Conservation (phyloP, 1,284 basidiomycete genomes). For the Xerocomus alliaceus region DNA sequence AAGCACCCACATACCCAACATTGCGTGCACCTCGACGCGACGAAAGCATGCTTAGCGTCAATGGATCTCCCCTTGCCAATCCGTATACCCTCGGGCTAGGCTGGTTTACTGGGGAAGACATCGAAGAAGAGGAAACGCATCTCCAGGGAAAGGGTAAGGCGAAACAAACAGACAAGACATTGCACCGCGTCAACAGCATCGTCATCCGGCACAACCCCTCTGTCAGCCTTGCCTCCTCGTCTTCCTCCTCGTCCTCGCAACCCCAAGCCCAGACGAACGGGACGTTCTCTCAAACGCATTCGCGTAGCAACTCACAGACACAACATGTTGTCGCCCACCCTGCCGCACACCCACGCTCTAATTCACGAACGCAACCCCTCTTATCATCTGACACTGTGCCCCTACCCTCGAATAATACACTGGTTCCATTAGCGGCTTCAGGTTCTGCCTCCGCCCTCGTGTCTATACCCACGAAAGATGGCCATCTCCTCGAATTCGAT, state of each 20-base stretch:
- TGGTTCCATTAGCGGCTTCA: slow-evolving; percentile 18
- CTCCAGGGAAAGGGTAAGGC: slow-evolving; percentile 30
- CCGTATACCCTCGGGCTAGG: slow-evolving; percentile 66
- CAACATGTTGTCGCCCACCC: slow-evolving; percentile 36
- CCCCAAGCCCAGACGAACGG: slow-evolving; percentile 10
- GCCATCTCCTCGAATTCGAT: slow-evolving; percentile 79
- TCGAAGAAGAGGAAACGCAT: slow-evolving; percentile 27
- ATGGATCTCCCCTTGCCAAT: slow-evolving; percentile 78
- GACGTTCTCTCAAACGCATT: slow-evolving; percentile 44
- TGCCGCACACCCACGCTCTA: slow-evolving; percentile 46
- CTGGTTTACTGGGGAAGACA: slow-evolving; percentile 53
- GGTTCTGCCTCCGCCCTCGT: slow-evolving; percentile 55
- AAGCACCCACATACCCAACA: slow-evolving; percentile 65
- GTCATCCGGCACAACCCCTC: slow-evolving; percentile 66
- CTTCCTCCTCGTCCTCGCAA: slow-evolving; percentile 22
- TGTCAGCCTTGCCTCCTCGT: slow-evolving; percentile 41
- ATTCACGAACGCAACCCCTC: slow-evolving; percentile 47
- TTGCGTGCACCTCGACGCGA: slow-evolving; percentile 65
- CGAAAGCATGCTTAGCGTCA: slow-evolving; percentile 76
- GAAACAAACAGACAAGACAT: slow-evolving; percentile 19
- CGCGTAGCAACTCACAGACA: slow-evolving; percentile 58
- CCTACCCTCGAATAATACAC: slow-evolving; percentile 19
- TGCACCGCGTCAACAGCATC: slow-evolving; percentile 64
- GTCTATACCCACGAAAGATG: slow-evolving; percentile 75
- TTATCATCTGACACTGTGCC: slow-evolving; percentile 33